Evolutionary conservation across 495 filamentous ascomycete genomes (phyloP), one percentile per base, ranked within the genome.

Genomic region (Hypoxylon rickii): DNA sequence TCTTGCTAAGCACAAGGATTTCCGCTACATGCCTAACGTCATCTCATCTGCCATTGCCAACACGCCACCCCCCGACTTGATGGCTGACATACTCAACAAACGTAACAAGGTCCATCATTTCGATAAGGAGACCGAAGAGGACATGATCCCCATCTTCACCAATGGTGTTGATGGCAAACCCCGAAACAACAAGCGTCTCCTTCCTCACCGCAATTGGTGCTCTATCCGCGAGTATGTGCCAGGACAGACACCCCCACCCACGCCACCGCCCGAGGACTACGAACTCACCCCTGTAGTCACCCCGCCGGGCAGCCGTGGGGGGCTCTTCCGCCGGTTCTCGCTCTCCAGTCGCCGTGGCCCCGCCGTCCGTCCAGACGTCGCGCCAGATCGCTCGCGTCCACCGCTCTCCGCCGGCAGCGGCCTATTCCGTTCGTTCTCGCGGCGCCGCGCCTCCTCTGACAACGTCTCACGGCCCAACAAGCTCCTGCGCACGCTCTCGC

Each of bases 81-180:
- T 97, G 72, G 89, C 90, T 22, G 92, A 98, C 66, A 80, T 93
- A 51, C 84, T 98, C 33, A 97, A 97, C 76, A 90, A 86, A 73
- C 84, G 94, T 13, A 96, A 97, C 73, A 95, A 90, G 61, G 77
- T 96, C 11, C 94, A 98, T 66, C 92, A 97, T 66, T 80, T 93
- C 18, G 86, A 93, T 68, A 70, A 73, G 44, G 79, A 92, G 55
- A 97, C 94, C 0, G 91, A 97, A 51, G 94, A 98, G 71, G 85
- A 92, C 65, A 93, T 97, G 88, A 90, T 96, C 44, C 90, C 94
- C 1, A 84, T 97, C 45, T 98, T 98, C 70, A 79, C 76, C 0
- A 84, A 88, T 42, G 94, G 96, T 64, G 90, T 96, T 2, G 91
- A 96, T 63, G 89, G 89, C 37, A 92, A 91, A 65, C 76, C 83